Conservation (phyloP, 1,284 basidiomycete genomes). For the Melampsora occidentalis region DNA sequence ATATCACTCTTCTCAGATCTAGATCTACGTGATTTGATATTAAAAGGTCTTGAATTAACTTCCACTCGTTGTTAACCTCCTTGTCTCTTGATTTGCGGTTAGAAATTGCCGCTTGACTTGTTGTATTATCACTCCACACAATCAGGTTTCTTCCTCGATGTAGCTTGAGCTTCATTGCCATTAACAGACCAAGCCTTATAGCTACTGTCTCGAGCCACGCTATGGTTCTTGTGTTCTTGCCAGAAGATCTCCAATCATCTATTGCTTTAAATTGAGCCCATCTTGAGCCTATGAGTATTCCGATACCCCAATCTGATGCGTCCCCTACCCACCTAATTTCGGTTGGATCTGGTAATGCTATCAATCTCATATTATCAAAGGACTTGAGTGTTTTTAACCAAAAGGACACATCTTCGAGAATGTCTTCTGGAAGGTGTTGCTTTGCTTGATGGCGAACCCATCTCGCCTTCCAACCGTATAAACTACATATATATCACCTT, state of each 20-base stretch:
- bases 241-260: not conserved
- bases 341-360: not conserved
- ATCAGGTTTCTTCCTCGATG: not conserved
- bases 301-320: conserved; percentile 2
- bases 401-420: too few relatives aligned
- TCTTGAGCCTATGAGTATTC: not conserved
- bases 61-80: conserved; percentile 7
- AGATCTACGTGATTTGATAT: not conserved
- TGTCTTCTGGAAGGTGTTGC: too few relatives aligned
- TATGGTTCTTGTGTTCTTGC: not conserved
- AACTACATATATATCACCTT: not conserved
- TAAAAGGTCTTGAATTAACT: not conserved
- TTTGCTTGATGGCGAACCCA: too few relatives aligned
- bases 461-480: not conserved
- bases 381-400: too few relatives aligned
- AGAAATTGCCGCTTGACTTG: not conserved
- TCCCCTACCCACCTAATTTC: conserved; percentile 14
- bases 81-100: not conserved
- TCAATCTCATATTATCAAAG: too few relatives aligned
- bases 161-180: not conserved
- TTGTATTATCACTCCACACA: not conserved
- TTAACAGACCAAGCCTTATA: not conserved
- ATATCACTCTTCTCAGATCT: not conserved
- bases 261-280: conserved; percentile 2
- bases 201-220: conserved; percentile 15